Evolutionary conservation across 495 filamentous ascomycete genomes (phyloP), one percentile per base, ranked within the genome.

Genomic region (Penicillium mononematosum): DNA sequence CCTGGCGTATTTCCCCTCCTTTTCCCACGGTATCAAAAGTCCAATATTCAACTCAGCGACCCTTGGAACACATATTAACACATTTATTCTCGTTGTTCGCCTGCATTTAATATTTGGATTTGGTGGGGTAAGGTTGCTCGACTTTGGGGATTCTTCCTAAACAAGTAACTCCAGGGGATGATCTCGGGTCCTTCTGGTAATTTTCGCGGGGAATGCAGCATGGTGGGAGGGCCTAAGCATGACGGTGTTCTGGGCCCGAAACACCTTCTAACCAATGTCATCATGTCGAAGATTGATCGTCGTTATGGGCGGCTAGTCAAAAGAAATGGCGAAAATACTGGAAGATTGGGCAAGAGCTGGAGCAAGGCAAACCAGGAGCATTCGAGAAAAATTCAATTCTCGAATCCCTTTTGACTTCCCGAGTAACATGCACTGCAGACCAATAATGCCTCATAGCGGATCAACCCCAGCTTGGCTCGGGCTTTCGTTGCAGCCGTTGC

Each of bases 171-270:
- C 11, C 3, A 11, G 27, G 39, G 10, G 50, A 44, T 20, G 50
- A 53, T 53, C 50, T 31, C 50, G 14, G 50, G n/a, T 22, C 48
- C 24, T 16, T 12, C 49, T 29, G 49, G 49, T 52, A 20, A n/a
- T 50, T 22, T 39, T 42, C 50, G 50, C 50, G 50, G 50, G 50
- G 50, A 53, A 53, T 44, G 38, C 45, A 48, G 45, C 45, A 32
- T 24, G 17, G 39, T 42, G 12, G 16, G 50, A 52, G n/a, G 50
- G 39, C 25, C 50, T 42, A 53, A 53, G 27, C 50, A 53, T 29
- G 17, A n/a, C 22, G 50, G 43, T 42, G 39, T 53, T 53, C 50
- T 53, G 39, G 50, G 14, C 39, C 39, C 3, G 27, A 42, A 8
- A 22, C 20, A 29, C 39, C 5, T 32, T 32, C 5, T n/a, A 29